Evolutionary conservation across 352 stramenopile genomes (phyloP), one percentile per base, ranked within the genome.

Genomic region (Phytophthora fragariaefolia): DNA sequence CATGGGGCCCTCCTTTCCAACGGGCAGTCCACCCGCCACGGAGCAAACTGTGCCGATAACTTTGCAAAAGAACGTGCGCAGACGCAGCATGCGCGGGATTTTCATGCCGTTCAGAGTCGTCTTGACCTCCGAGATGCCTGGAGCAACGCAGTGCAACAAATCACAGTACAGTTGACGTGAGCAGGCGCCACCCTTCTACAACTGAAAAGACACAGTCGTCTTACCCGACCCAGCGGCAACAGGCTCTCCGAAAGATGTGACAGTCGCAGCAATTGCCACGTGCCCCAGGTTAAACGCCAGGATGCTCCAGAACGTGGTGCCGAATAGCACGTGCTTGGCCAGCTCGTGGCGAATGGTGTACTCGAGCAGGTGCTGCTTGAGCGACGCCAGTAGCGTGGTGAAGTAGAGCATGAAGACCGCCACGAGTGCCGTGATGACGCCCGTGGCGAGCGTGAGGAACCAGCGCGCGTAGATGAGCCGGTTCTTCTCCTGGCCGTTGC

Each of bases 1-100:
- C 76, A 98, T 93, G 1, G 93, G 93, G 1, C 93, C 93, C 87
- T 98, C 93, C 55, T 95, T 97, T 17, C 93, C 93, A 24, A 98
- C 89, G 13, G 89, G 87, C 8, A 98, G 75, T 0, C 89, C 91
- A 8, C 86, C 90, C 5, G 78, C 75, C 3, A 98, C 92, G 2
- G 87, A 87, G 56, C 91, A 91, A 26, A 96, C 86, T 1, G 84
- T 97, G 13, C 91, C 92, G 4, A 98, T 70, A 28, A 97, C 80
- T 73, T 98, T 98, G 63, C 86, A 90, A 47, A 94, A 73, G 47
- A 97, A 85, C 17, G 88, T 94, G 23, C 79, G 77, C 52, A 96
- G 66, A 1, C 88, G 82, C 30, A 96, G 38, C 69, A 96, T 74
- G 0, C 83, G 83, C 6, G 82, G 87, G 49, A 95, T 95, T 57